These are phyloP conservation scores for Aspergillus fructus DNA, from an alignment of 2,329 filamentous ascomycete species.

Conservation along the genomic window DNA sequence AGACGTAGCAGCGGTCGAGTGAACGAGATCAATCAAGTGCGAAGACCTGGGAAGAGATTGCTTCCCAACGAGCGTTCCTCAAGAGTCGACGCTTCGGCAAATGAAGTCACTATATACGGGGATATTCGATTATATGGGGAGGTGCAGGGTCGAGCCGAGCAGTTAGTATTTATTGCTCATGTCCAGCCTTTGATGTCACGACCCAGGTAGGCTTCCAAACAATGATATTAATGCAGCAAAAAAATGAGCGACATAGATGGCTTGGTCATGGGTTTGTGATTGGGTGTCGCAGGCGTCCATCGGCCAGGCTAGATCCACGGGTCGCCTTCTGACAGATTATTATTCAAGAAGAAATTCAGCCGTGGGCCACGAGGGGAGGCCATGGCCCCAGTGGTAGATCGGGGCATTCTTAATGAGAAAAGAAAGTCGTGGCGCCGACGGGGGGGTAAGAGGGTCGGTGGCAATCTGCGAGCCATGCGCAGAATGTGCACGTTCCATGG, in stretches of 20 bases:
- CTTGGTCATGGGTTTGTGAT: slow-evolving; percentile 6
- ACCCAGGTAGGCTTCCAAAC: neutral
- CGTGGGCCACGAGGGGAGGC: neutral
- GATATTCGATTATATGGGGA: neutral
- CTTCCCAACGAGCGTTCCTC: slow-evolving; percentile 3
- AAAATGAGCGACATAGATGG: slow-evolving; percentile 14
- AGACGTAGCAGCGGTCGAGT: neutral
- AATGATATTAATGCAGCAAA: neutral
- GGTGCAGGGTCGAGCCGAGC: neutral
- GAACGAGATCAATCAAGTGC: neutral
- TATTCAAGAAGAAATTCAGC: neutral
- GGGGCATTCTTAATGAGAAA: neutral
- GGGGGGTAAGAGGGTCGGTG: neutral
- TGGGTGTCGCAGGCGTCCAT: slow-evolving; percentile 5
- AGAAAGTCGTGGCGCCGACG: neutral
- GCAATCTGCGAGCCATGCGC: neutral
- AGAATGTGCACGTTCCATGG: neutral
- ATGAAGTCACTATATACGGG: neutral
- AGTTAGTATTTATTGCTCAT: neutral
- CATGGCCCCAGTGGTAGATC: neutral
- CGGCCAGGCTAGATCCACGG: slow-evolving; percentile 6
- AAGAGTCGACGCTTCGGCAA: neutral
- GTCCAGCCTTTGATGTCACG: neutral
- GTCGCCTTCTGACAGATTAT: slow-evolving; percentile 6
- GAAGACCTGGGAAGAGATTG: neutral